Conservation (phyloP, 768 basidiomycete species). For the Cystoderma amianthinum region DNA sequence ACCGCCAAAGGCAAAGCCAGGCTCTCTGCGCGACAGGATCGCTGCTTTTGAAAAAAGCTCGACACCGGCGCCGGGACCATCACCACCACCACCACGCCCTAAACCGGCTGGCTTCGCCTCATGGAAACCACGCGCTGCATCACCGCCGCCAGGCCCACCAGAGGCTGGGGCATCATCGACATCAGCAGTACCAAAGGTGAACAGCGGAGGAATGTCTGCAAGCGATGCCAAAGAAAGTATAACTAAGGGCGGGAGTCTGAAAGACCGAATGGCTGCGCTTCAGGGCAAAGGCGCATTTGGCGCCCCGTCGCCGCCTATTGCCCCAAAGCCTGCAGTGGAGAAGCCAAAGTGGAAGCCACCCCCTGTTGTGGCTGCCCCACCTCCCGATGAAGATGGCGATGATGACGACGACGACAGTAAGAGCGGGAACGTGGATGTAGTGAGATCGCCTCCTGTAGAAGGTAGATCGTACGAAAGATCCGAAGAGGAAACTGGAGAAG, state of each 20-base stretch:
- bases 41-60: slow-evolving; percentile 77
- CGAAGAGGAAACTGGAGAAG: slow-evolving; percentile 4
- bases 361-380: slow-evolving; percentile 40
- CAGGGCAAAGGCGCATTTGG: slow-evolving; percentile 83
- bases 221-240: slow-evolving; percentile 88
- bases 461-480: slow-evolving; percentile 10
- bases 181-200: slow-evolving; percentile 12
- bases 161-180: slow-evolving; percentile 12
- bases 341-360: slow-evolving; percentile 89
- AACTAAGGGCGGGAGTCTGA: slow-evolving; percentile 70
- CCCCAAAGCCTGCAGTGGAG: slow-evolving; percentile 54
- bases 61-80: slow-evolving; percentile 24
- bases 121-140: slow-evolving; percentile 66
- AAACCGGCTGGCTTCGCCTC: slow-evolving; percentile 56
- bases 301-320: slow-evolving; percentile 39
- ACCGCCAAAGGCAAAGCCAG: slow-evolving; percentile 59
- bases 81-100: slow-evolving; percentile 48
- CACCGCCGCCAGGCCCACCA: slow-evolving; percentile 30
- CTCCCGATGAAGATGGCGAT: slow-evolving; percentile 33
- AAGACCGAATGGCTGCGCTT: slow-evolving; percentile 92
- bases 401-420: slow-evolving; percentile 2
- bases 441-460: slow-evolving; percentile 27
- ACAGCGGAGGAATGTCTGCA: slow-evolving; percentile 59
- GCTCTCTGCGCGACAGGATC: slow-evolving; percentile 83
- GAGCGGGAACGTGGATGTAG: slow-evolving; percentile 6